Percentiles rank a stretch among this genome's conserved stretches.
Conservation (phyloP, 2,329 filamentous ascomycete species). For the Xylaria sp. region DNA sequence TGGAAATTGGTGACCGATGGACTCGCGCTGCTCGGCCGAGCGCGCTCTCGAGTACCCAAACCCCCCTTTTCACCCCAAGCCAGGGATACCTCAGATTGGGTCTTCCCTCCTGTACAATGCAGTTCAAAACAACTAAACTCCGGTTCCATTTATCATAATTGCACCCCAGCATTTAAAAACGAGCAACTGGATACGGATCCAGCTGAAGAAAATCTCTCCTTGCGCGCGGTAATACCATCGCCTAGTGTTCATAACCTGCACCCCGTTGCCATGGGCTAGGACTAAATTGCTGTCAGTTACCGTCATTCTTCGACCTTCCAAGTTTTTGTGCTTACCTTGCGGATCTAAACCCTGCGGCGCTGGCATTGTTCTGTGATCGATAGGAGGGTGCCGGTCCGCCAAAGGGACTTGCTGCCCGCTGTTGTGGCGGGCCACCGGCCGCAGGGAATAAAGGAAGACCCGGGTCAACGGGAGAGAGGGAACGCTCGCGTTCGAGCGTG, state of each 20-base stretch:
- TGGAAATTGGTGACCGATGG: slow-evolving; percentile 10
- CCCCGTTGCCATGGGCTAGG: slow-evolving; percentile 61
- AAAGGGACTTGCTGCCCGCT: slow-evolving; percentile 36
- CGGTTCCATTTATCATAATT: slow-evolving; percentile 35
- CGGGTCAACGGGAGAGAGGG: slow-evolving; percentile 52
- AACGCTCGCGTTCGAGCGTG: slow-evolving; percentile 38
- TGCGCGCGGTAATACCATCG: slow-evolving; percentile 22
- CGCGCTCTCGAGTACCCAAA: slow-evolving; percentile 14
- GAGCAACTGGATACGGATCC: slow-evolving; percentile 25
- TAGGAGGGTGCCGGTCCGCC: slow-evolving; percentile 39
- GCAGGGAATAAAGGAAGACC: slow-evolving; percentile 56
- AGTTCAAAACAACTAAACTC: slow-evolving; percentile 37
- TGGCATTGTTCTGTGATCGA: slow-evolving; percentile 45
- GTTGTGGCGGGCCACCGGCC: slow-evolving; percentile 28
- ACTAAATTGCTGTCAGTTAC: slow-evolving; percentile 40
- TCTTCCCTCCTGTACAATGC: slow-evolving; percentile 30
- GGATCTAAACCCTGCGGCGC: slow-evolving; percentile 42
- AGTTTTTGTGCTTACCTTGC: slow-evolving; percentile 45
- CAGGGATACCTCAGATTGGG: slow-evolving; percentile 26
- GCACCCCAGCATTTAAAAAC: slow-evolving; percentile 33
- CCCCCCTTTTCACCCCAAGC: slow-evolving; percentile 20
- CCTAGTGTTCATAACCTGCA: slow-evolving; percentile 56
- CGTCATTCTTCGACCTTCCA: background rate
- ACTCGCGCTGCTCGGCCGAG: slow-evolving; percentile 2
- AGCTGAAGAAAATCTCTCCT: slow-evolving; percentile 33